Evolutionary conservation across 129 eudicot genomes (phyloP).

Genomic region (Pseudognaphalium luteoalbum): DNA sequence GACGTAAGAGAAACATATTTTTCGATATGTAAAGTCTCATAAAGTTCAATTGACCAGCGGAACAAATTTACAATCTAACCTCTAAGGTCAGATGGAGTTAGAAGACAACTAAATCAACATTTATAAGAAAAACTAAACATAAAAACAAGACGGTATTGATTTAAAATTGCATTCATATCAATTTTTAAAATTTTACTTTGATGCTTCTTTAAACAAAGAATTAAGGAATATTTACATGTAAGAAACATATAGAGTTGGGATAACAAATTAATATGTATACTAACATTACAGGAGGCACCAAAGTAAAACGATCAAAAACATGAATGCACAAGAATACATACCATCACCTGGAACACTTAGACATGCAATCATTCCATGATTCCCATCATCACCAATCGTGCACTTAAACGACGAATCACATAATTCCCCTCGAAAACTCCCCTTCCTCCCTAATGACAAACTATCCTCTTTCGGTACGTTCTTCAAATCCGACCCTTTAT

Average conservation of each 20-base stretch:
- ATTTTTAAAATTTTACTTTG: too few relatives aligned
- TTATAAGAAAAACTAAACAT: neutral
- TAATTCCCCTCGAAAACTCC: conserved; percentile 48
- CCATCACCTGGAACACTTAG: conserved; percentile 92
- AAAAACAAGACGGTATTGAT: neutral
- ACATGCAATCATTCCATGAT: conserved; percentile 68
- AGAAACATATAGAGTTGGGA: neutral
- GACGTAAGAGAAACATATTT: neutral
- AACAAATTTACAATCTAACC: conserved; percentile 5
- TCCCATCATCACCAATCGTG: conserved; percentile 40
- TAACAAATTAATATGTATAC: conserved; percentile 10
- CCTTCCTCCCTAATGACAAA: conserved; percentile 36
- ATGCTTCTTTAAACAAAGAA: neutral
- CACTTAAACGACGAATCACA: conserved; percentile 80
- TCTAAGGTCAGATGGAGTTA: neutral
- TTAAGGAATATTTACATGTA: neutral
- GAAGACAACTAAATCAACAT: neutral
- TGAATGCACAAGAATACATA: conserved; percentile 30
- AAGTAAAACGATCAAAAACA: neutral
- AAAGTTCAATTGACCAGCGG: neutral
- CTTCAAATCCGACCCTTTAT: conserved; percentile 30
- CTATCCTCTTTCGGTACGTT: conserved; percentile 28
- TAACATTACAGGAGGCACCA: neutral
- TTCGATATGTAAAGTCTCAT: neutral
- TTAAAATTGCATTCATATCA: too few relatives aligned